Conservation (phyloP, 2,329 filamentous ascomycete genomes). For the Botrytis aclada region DNA sequence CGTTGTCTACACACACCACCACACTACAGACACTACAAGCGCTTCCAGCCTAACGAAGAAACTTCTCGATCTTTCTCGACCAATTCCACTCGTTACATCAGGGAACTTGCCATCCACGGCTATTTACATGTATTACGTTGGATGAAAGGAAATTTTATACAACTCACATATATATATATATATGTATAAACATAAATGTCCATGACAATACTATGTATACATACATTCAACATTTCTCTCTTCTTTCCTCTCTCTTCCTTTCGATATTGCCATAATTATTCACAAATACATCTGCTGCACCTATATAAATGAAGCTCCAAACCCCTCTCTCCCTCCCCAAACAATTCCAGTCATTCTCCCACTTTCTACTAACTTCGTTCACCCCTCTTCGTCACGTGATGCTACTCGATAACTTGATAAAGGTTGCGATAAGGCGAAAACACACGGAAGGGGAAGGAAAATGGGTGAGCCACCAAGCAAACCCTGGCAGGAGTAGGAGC, state of each 20-base stretch:
- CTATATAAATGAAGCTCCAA: not conserved
- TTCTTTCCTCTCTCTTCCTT: not conserved
- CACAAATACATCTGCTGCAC: not conserved
- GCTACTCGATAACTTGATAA: not conserved
- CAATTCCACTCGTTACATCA: not conserved
- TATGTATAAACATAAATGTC: not conserved
- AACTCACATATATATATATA: no score
- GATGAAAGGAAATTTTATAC: not conserved
- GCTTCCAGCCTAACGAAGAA: slow-evolving; percentile 11
- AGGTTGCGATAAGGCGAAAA: not conserved
- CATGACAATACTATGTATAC: not conserved
- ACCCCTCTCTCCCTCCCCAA: not conserved
- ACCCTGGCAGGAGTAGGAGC: not conserved
- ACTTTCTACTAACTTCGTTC: not conserved
- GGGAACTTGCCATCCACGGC: not conserved
- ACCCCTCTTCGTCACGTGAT: not conserved
- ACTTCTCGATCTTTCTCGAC: slow-evolving; percentile 19
- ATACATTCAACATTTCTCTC: no score
- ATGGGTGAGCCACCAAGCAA: not conserved
- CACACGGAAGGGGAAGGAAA: not conserved
- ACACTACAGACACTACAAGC: not conserved
- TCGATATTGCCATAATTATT: not conserved
- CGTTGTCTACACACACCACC: not conserved
- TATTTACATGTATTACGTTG: not conserved
- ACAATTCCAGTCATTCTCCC: not conserved